Base-by-base conservation (phyloP, 345 rosid genomes). In the Gossypium bickii region DNA sequence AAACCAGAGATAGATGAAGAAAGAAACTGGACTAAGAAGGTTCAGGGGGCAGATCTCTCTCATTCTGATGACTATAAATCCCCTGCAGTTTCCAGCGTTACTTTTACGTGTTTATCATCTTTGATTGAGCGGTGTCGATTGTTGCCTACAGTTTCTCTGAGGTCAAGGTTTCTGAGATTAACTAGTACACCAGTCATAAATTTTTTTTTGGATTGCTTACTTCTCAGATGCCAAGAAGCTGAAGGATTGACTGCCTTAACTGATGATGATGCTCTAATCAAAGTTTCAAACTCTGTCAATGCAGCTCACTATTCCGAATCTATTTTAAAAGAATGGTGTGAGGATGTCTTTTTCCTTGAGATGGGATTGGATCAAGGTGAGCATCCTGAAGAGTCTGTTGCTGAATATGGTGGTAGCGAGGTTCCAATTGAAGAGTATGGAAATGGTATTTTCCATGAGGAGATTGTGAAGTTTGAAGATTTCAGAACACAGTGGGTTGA, bases 191-290 rank as follows among this genome's bases (percentile, higher is more conserved):
- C 97, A 59, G 79, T 82, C 18, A 72, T 90, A 76, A 88, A 78
- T 6, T 80, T 77, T 60, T 89, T 89, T 85, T 83, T 90, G 83
- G 93, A 93, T 79, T 76, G 90, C 76, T 74, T 88, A 68, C 85
- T 88, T 77, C 77, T 81, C 77, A 87, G 93, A 81, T 91, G 99
- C 82, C 99, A 90, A 82, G 98, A 91, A 77, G 98, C 98, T 9
- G 98, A 93, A 86, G 98, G 98, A 71, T 74, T 91, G 82, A 95
- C 99, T 75, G 93, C 98, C 27, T 78, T 91, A 77, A 89, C 97
- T 2, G 97, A 91, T 78, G 87, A 91, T 57, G 82, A 83, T 77
- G 99, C 89, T 77, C 82, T 95, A 59, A 68, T 90, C 64, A 95
- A 91, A 84, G 99, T 95, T 61, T 83, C 87, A 29, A 83, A 83